A percentile compares a stretch with the other conserved stretches of the same genome.
These are phyloP conservation scores for Trichosporon sp. DNA, from an alignment of 1,284 basidiomycete species.

Conservation along the genomic window DNA sequence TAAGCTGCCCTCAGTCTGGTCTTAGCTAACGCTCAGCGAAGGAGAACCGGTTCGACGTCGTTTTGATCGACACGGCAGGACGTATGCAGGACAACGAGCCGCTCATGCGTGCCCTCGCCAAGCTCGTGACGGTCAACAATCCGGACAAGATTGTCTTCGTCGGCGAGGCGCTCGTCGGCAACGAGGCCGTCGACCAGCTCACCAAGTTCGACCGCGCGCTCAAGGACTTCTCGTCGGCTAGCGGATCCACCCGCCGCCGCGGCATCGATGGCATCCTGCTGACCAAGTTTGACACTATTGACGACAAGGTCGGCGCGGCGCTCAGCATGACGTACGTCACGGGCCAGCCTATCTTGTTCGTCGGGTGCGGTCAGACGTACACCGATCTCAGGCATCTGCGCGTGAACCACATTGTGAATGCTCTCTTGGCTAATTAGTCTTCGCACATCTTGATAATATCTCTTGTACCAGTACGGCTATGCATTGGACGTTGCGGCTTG, in stretches of 20 bases:
- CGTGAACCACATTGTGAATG: conserved; percentile 87
- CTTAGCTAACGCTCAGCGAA: conserved; percentile 54
- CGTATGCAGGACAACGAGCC: conserved; percentile 99
- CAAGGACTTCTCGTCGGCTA: conserved; percentile 62
- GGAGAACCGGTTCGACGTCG: conserved; percentile 84
- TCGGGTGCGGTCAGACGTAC: conserved; percentile 95
- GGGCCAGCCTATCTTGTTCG: conserved; percentile 91
- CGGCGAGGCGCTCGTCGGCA: conserved; percentile 90
- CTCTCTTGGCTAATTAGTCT: conserved; percentile 56
- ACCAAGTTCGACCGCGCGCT: conserved; percentile 89
- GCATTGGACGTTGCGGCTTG: too few relatives aligned
- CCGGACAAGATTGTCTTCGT: conserved; percentile 96
- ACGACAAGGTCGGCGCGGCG: conserved; percentile 78
- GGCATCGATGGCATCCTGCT: conserved; percentile 95
- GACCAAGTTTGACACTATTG: conserved; percentile 94
- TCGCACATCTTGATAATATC: background rate
- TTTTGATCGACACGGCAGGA: conserved; percentile 94
- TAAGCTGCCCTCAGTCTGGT: conserved; percentile 40
- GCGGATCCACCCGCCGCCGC: conserved; percentile 49
- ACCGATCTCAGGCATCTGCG: conserved; percentile 83
- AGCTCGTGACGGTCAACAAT: conserved; percentile 84
- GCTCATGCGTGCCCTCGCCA: conserved; percentile 94
- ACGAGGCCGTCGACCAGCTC: conserved; percentile 92
- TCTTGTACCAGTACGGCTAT: background rate
- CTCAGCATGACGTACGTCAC: conserved; percentile 97